Conservation (phyloP, 257 asterid genomes). For the Nicotiana noctiflora region DNA sequence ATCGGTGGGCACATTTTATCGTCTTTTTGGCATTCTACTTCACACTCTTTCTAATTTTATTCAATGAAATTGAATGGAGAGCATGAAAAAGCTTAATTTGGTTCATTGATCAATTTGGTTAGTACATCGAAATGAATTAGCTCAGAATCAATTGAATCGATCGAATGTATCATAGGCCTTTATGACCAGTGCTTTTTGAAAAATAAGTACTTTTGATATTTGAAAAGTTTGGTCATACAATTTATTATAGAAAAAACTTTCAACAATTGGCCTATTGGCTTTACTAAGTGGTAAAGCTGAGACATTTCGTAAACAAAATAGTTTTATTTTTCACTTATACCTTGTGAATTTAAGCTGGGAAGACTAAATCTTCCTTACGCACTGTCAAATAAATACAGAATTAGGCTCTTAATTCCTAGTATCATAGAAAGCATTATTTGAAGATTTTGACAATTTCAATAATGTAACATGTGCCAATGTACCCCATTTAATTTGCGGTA, state of each 20-base stretch:
- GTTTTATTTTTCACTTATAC: neutral
- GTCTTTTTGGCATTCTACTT: no score
- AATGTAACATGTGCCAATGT: neutral
- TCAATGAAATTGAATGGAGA: no score
- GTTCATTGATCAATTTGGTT: no score
- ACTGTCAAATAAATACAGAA: neutral
- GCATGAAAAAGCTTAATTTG: no score
- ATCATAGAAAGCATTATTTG: neutral
- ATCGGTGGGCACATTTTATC: no score
- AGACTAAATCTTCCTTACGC: neutral
- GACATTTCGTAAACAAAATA: neutral
- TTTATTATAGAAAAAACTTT: neutral
- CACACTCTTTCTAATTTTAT: no score
- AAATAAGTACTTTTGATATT: no score
- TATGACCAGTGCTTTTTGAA: no score
- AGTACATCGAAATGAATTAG: no score
- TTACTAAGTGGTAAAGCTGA: neutral
- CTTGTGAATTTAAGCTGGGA: neutral
- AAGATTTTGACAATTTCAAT: neutral
- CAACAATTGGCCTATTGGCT: neutral
- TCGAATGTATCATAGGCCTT: no score
- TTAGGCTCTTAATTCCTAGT: neutral
- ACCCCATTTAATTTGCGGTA: neutral
- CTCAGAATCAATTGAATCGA: no score
- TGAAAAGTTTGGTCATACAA: no score